Base-by-base conservation (phyloP, 1,139 yeast genomes). In the Fermentozyma sake region DNA sequence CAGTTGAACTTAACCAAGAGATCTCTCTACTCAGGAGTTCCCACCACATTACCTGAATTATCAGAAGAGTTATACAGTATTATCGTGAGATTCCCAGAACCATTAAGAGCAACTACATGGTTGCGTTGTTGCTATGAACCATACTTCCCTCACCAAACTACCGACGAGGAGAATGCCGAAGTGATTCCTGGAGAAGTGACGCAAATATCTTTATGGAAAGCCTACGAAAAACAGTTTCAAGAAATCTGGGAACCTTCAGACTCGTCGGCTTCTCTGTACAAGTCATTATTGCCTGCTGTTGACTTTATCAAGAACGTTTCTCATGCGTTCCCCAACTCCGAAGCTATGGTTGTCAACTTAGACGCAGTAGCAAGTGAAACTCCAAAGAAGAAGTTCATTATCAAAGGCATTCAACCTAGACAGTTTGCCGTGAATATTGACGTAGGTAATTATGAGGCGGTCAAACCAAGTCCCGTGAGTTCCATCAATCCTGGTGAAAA, bases 251-350 rank as follows among this genome's bases (percentile, higher is more conserved):
- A 42, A 11, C 47, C 37, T 7, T 18, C 30, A 8, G 34, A 31
- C 9, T 33, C 29, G 7, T 11, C 16, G 10, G 11, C 10, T 5
- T 9, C 14, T 12, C 69, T 63, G 24, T 72, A 61, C 36, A 76
- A 76, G 39, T 75, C 78, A 34, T 64, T 91, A 27, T 68, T 91
- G 25, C 95, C 96, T 1, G 98, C 98, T 0, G 97, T 93, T 12
- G 97, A 91, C 43, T 91, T 91, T 50, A 91, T 91, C 50, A 87
- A 89, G 48, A 91, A 91, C 50, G 97, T 91, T 9, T 80, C 91
- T 14, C 76, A 78, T 33, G 96, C 96, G 1, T 89, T 89, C 53
- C 81, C 86, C n/a, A 76, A 79, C 42, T 86, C 96, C 2, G 84
- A 86, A 33, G 96, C 98, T 1, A 87, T 87, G 89, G 97, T 91